phyloP scores from a whole-genome alignment of 2,329 filamentous ascomycete genomes.

The Aspergillus persii region DNA sequence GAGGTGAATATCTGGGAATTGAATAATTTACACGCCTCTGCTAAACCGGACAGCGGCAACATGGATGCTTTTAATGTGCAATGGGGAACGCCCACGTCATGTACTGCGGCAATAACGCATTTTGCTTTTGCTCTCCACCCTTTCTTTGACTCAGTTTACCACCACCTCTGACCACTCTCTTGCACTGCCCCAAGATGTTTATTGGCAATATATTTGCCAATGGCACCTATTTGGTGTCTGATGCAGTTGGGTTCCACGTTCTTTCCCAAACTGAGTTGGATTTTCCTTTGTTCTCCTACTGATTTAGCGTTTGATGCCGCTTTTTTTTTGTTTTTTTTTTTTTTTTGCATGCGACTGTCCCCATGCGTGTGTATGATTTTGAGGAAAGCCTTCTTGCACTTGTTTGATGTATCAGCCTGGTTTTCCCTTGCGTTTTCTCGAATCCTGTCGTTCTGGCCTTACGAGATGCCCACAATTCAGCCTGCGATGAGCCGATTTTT shows the following conservation, averaged over 20 bases:
- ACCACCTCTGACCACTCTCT: neutral
- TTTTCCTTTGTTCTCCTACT: slow-evolving; percentile 15
- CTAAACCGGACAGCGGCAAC: slow-evolving; percentile 6
- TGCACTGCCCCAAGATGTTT: neutral
- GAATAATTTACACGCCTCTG: slow-evolving; percentile 12
- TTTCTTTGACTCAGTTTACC: neutral
- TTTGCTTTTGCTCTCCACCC: neutral
- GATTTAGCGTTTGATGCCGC: slow-evolving; percentile 14
- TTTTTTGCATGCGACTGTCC: neutral
- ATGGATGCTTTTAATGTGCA: slow-evolving; percentile 4
- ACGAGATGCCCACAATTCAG: too few species aligned
- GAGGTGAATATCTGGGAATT: slow-evolving; percentile 16
- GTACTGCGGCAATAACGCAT: neutral
- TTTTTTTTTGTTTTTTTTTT: neutral
- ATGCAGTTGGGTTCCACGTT: slow-evolving; percentile 11
- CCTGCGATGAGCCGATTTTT: too few species aligned
- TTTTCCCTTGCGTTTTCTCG: slow-evolving; percentile 3
- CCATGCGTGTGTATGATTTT: slow-evolving; percentile 4
- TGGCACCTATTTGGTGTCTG: neutral
- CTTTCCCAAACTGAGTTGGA: slow-evolving; percentile 9
- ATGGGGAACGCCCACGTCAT: neutral
- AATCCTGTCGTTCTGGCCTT: neutral
- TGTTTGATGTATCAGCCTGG: slow-evolving; percentile 5
- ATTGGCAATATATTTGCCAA: neutral
- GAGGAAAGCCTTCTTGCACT: neutral